These are phyloP conservation scores for Collybia nuda DNA, from an alignment of 768 basidiomycete species.

Conservation along the genomic window DNA sequence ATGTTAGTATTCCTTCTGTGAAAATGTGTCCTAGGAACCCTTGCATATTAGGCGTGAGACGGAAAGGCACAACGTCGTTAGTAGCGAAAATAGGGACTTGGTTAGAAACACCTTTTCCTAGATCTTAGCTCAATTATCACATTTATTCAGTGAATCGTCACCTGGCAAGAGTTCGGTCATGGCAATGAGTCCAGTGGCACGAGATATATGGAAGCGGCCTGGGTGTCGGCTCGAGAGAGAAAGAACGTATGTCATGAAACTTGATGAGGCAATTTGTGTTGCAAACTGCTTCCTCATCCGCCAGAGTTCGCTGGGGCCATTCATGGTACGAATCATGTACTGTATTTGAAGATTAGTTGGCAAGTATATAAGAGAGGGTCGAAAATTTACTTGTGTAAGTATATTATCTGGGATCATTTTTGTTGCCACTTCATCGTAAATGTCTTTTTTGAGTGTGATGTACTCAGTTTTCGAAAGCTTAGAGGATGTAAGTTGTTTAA, in stretches of 20 bases:
- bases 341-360: slow-evolving; percentile 26
- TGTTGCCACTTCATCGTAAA: slow-evolving; percentile 81
- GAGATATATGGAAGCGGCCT: slow-evolving; percentile 82
- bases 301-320: slow-evolving; percentile 84
- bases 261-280: slow-evolving; percentile 79
- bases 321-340: slow-evolving; percentile 93
- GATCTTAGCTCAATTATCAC: neutral
- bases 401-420: slow-evolving; percentile 93
- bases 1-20: slow-evolving; percentile 85
- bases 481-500: slow-evolving; percentile 5
- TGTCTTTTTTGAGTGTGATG: slow-evolving; percentile 73
- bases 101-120: slow-evolving; percentile 36
- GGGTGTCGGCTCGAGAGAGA: slow-evolving; percentile 84
- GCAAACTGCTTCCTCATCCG: slow-evolving; percentile 97
- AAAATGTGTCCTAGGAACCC: slow-evolving; percentile 86
- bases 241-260: slow-evolving; percentile 91
- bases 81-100: slow-evolving; percentile 66
- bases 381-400: slow-evolving; percentile 66
- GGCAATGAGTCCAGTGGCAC: slow-evolving; percentile 85
- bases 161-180: slow-evolving; percentile 94
- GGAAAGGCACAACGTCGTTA: slow-evolving; percentile 92
- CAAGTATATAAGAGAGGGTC: slow-evolving; percentile 2
- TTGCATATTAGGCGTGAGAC: slow-evolving; percentile 96
- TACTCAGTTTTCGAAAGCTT: slow-evolving; percentile 67
- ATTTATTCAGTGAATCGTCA: slow-evolving; percentile 24